These are phyloP conservation scores for Triangularia verruculosa DNA, from an alignment of 2,329 filamentous ascomycete genomes.

Conservation along the genomic window DNA sequence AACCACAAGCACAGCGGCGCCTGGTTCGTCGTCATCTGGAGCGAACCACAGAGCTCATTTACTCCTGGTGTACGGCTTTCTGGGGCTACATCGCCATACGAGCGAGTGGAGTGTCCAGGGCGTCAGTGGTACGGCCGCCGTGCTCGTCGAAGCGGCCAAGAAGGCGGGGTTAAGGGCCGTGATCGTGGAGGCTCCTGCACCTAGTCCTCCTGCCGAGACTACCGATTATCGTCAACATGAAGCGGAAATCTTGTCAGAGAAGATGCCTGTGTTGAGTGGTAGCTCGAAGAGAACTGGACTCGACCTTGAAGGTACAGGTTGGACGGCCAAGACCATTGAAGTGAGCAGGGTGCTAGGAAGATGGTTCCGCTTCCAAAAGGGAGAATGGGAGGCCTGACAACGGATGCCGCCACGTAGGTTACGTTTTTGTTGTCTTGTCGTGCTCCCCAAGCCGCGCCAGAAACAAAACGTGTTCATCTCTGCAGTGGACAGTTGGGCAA, in stretches of 20 bases:
- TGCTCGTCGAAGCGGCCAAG: conserved; percentile 58
- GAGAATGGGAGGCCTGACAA: conserved; percentile 32
- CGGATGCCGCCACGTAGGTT: background rate
- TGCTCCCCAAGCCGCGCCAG: background rate
- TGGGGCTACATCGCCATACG: conserved; percentile 64
- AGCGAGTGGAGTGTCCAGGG: conserved; percentile 76
- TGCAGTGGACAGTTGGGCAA: background rate
- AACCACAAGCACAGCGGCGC: conserved; percentile 31
- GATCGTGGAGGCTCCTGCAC: conserved; percentile 43
- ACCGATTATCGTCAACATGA: background rate
- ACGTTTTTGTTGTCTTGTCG: background rate
- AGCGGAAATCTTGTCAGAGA: conserved; percentile 38
- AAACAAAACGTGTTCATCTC: background rate
- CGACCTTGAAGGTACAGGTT: conserved; percentile 42
- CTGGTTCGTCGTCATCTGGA: conserved; percentile 1
- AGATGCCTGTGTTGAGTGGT: conserved; percentile 61
- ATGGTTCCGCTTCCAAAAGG: conserved; percentile 59
- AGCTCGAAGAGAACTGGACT: conserved; percentile 41
- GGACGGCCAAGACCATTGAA: conserved; percentile 57
- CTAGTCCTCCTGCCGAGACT: background rate
- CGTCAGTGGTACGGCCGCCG: conserved; percentile 59
- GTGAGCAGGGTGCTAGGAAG: conserved; percentile 56
- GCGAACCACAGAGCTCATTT: conserved; percentile 34
- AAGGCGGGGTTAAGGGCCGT: conserved; percentile 44
- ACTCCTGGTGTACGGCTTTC: conserved; percentile 62